Conservation (phyloP, 2,329 filamentous ascomycete species). For the Aspergillus sp. region DNA sequence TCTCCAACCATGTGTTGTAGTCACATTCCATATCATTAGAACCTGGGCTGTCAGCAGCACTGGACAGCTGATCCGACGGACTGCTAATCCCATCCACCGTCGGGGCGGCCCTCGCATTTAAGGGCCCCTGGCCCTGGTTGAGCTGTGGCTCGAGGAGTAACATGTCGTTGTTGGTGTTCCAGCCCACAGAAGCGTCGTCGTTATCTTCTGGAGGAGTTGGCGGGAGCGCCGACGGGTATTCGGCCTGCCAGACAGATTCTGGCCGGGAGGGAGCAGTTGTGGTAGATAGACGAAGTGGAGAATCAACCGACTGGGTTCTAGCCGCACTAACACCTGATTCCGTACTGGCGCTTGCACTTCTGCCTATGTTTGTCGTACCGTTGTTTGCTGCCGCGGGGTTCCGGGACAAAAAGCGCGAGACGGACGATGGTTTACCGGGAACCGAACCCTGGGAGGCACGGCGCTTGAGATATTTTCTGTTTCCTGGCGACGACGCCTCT, state of each 20-base stretch:
- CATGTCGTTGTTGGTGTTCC: slow-evolving; percentile 28
- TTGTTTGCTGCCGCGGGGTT: slow-evolving; percentile 17
- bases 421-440: slow-evolving; percentile 25
- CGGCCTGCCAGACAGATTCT: slow-evolving; percentile 19
- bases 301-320: slow-evolving; percentile 20
- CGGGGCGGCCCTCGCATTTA: slow-evolving; percentile 21
- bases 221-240: slow-evolving; percentile 29
- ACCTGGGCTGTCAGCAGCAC: slow-evolving; percentile 23
- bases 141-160: slow-evolving; percentile 21
- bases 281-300: slow-evolving; percentile 25
- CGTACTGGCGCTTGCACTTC: too few species aligned
- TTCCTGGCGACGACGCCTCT: slow-evolving; percentile 5
- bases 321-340: background rate
- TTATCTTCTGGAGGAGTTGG: slow-evolving; percentile 38
- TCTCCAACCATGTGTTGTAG: slow-evolving; percentile 30
- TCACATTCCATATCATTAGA: slow-evolving; percentile 30
- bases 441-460: slow-evolving; percentile 32
- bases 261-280: slow-evolving; percentile 24
- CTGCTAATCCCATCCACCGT: slow-evolving; percentile 22
- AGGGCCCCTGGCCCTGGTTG: slow-evolving; percentile 17
- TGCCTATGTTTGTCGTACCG: too few species aligned
- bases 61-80: slow-evolving; percentile 23
- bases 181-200: slow-evolving; percentile 28
- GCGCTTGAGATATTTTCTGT: slow-evolving; percentile 16
- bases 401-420: slow-evolving; percentile 30